Conservation (phyloP, 345 rosid species). For the Eutrema yunnanense region DNA sequence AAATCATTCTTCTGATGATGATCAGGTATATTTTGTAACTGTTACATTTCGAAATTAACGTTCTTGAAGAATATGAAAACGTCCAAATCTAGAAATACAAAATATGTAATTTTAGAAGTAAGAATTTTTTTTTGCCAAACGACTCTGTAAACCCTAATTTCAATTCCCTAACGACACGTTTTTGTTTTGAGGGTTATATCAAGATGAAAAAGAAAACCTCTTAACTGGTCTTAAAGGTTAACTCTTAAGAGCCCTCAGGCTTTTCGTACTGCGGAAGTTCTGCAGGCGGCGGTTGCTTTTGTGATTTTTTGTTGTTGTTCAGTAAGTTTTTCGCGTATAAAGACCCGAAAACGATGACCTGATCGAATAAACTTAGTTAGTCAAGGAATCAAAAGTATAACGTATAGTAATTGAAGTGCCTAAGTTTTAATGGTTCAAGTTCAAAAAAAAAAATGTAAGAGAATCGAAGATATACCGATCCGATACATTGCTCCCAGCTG, state of each 20-base stretch:
- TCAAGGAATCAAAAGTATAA: background rate
- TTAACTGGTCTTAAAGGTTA: conserved; percentile 9
- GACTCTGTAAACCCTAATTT: background rate
- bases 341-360: conserved; percentile 83
- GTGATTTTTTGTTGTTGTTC: conserved; percentile 36
- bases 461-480: conserved; percentile 44
- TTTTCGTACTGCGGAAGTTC: conserved; percentile 37
- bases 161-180: background rate
- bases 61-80: background rate
- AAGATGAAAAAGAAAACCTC: background rate
- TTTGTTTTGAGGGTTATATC: background rate
- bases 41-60: background rate
- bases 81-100: background rate
- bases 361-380: conserved; percentile 3
- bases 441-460: background rate
- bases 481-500: conserved; percentile 91
- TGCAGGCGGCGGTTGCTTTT: conserved; percentile 21
- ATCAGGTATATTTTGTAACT: background rate
- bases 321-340: conserved; percentile 59
- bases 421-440: background rate
- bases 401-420: background rate
- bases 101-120: background rate
- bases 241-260: conserved; percentile 29
- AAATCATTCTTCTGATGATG: conserved; percentile 10
- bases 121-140: background rate